Evolutionary conservation across 345 rosid genomes (phyloP).

Genomic region (Gynandropsis gynandra): DNA sequence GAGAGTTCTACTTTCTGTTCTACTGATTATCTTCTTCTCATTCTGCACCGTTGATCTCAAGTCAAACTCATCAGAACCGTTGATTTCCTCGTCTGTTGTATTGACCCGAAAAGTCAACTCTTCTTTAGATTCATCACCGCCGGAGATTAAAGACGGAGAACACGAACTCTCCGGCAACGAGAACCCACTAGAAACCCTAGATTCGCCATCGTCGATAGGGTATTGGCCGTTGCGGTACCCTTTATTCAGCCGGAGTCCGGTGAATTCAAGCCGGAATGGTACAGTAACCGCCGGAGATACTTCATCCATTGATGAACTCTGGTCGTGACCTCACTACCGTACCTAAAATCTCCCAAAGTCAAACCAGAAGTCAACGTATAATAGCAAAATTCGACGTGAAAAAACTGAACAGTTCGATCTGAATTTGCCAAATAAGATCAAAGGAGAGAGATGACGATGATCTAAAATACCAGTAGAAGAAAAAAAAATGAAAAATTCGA

Average conservation of each 20-base stretch:
- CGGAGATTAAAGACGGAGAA: conserved; percentile 2
- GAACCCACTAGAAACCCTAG: conserved; percentile 7
- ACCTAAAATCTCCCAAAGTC: neutral
- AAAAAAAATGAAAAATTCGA: conserved; percentile 4
- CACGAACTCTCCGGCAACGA: conserved; percentile 18
- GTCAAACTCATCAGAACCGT: conserved; percentile 25
- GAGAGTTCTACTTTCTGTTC: conserved; percentile 30
- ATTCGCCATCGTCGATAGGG: conserved; percentile 10
- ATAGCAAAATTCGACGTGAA: too few relatives aligned
- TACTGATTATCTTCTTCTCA: conserved; percentile 33
- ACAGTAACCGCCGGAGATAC: conserved; percentile 36
- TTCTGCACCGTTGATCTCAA: conserved; percentile 16
- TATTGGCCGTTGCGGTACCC: conserved; percentile 11
- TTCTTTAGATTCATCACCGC: conserved; percentile 18
- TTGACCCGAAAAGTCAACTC: conserved; percentile 17
- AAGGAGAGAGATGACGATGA: conserved; percentile 11
- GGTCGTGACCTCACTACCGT: neutral
- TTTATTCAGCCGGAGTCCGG: conserved; percentile 36
- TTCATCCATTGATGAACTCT: conserved; percentile 36
- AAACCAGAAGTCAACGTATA: conserved; percentile 6
- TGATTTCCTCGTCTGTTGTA: conserved; percentile 12
- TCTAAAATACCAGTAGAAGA: conserved; percentile 7
- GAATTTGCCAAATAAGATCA: too few relatives aligned
- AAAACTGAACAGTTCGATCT: neutral
- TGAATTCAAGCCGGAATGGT: conserved; percentile 37